Evolutionary conservation across 805 yeast genomes (phyloP).

Genomic region (Ogataea corticis): DNA sequence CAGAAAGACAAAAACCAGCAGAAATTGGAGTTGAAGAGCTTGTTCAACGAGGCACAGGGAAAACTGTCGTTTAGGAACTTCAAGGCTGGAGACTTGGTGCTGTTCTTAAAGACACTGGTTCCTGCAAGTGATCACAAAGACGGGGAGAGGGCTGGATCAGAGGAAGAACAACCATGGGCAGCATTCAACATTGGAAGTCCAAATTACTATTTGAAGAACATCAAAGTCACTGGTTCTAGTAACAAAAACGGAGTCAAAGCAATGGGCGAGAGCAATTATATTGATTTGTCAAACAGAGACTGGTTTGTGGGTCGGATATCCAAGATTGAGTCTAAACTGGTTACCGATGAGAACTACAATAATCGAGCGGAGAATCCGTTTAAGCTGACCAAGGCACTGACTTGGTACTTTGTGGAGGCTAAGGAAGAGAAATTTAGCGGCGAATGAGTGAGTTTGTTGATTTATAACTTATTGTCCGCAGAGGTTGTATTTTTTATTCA

Average conservation of each 20-base stretch:
- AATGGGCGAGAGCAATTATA: slow-evolving; percentile 8
- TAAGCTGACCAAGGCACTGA: slow-evolving; percentile 57
- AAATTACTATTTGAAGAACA: slow-evolving; percentile 67
- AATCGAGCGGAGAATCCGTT: slow-evolving; percentile 57
- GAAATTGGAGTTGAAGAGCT: slow-evolving; percentile 44
- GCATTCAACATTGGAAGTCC: slow-evolving; percentile 90
- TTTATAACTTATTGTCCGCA: neutral
- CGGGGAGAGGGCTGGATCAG: slow-evolving; percentile 1
- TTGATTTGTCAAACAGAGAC: slow-evolving; percentile 50
- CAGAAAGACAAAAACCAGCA: slow-evolving; percentile 67
- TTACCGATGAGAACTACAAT: slow-evolving; percentile 44
- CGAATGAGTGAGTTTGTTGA: neutral
- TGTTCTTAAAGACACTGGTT: slow-evolving; percentile 72
- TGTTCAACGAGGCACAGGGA: slow-evolving; percentile 39
- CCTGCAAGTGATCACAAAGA: slow-evolving; percentile 13
- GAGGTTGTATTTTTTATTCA: neutral
- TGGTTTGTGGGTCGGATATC: slow-evolving; percentile 80
- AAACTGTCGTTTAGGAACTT: slow-evolving; percentile 71
- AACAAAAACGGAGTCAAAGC: slow-evolving; percentile 6
- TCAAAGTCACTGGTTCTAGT: slow-evolving; percentile 7
- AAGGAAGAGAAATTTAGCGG: slow-evolving; percentile 35
- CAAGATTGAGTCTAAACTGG: slow-evolving; percentile 54
- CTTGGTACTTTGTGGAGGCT: slow-evolving; percentile 67
- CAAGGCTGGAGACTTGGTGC: slow-evolving; percentile 70
- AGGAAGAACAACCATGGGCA: slow-evolving; percentile 72